phyloP scores from a whole-genome alignment of 208 protist genomes.

The Leishmania tarentolae region DNA sequence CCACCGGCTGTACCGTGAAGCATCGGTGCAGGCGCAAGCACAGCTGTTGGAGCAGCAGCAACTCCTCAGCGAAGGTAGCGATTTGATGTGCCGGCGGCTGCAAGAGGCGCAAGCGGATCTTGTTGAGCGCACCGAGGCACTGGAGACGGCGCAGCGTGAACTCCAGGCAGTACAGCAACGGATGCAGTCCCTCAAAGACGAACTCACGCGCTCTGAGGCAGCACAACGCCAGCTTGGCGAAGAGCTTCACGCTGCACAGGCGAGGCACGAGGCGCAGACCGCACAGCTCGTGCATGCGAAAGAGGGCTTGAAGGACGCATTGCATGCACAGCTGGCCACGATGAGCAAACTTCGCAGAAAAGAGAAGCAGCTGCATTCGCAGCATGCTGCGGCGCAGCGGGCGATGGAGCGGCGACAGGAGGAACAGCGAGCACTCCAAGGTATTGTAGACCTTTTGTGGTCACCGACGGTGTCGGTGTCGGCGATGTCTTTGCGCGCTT shows the following conservation, averaged over 20 bases:
- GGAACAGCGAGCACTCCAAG: conserved; percentile 4
- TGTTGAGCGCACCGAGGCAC: conserved; percentile 3
- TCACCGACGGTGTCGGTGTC: neutral
- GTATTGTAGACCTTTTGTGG: conserved; percentile 15
- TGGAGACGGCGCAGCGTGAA: conserved; percentile 27
- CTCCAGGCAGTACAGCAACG: conserved; percentile 11
- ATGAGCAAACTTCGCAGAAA: neutral
- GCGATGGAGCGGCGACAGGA: conserved; percentile 17
- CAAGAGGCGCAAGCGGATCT: conserved; percentile 11
- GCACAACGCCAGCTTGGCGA: conserved; percentile 39
- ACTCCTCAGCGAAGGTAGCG: conserved; percentile 33
- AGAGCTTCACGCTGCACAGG: conserved; percentile 20
- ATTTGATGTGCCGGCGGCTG: conserved; percentile 17
- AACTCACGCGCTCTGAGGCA: conserved; percentile 1
- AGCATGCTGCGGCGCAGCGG: conserved; percentile 12
- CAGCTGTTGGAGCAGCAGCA: conserved; percentile 73
- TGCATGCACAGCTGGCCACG: conserved; percentile 26
- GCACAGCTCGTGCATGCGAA: conserved; percentile 25
- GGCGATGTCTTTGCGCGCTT: neutral
- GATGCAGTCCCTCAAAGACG: neutral
- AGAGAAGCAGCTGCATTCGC: conserved; percentile 18
- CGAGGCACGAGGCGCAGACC: neutral
- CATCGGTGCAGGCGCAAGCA: conserved; percentile 27
- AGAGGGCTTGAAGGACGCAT: conserved; percentile 29
- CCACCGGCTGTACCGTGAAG: conserved; percentile 25